These are phyloP conservation scores for Mucor piriformis DNA, from an alignment of 371 early-diverging fungal species.

Conservation along the genomic window DNA sequence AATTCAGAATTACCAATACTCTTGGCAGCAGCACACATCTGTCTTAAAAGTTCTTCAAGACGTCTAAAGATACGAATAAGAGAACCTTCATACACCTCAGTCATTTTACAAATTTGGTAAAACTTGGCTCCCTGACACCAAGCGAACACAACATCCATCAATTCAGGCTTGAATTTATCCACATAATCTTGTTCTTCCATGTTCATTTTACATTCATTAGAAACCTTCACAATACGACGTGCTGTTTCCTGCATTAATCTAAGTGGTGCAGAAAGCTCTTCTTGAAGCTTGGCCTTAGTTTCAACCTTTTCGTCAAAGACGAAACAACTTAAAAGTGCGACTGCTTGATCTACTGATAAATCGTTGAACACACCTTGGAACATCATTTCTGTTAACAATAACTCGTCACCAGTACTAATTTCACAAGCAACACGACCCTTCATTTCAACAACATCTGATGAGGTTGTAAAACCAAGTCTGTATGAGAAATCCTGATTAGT, in stretches of 20 bases:
- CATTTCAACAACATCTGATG: conserved; percentile 88
- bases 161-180: conserved; percentile 79
- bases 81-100: conserved; percentile 97
- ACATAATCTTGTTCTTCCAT: conserved; percentile 86
- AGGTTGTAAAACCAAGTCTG: conserved; percentile 84
- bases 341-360: conserved; percentile 87
- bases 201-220: conserved; percentile 86
- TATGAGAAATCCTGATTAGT: neutral
- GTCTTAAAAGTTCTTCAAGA: conserved; percentile 96
- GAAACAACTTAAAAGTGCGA: conserved; percentile 94
- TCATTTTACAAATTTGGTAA: conserved; percentile 94
- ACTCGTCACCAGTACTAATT: conserved; percentile 97
- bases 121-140: conserved; percentile 98
- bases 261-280: conserved; percentile 82
- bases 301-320: conserved; percentile 88
- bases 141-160: conserved; percentile 98
- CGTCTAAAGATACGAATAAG: conserved; percentile 95
- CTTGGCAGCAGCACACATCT: conserved; percentile 95
- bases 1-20: conserved; percentile 98
- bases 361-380: conserved; percentile 98
- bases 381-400: conserved; percentile 98
- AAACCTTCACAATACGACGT: conserved; percentile 83
- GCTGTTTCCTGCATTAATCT: conserved; percentile 88
- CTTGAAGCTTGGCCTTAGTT: conserved; percentile 48
- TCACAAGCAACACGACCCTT: conserved; percentile 99